Percentiles rank a stretch among this genome's conserved stretches.
Evolutionary conservation across 2,329 filamentous ascomycete species (phyloP).

Genomic region (Chaetomium sp.): DNA sequence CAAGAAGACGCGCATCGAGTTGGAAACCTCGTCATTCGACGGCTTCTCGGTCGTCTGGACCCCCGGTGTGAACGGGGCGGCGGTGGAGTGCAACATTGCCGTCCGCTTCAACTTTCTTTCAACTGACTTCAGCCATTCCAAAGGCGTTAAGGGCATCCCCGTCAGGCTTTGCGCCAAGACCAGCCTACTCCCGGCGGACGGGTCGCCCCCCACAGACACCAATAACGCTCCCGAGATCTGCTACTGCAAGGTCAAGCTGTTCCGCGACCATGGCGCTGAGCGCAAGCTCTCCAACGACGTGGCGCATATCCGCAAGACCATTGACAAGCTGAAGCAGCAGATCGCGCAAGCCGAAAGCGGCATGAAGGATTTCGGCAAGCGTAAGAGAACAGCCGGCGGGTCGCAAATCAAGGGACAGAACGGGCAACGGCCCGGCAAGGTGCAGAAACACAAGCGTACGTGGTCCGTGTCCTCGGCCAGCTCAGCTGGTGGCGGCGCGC

Average conservation of each 20-base stretch:
- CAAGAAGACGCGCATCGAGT: slow-evolving; percentile 67
- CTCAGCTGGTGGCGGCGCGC: slow-evolving; percentile 55
- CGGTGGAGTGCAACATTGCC: slow-evolving; percentile 77
- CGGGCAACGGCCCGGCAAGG: slow-evolving; percentile 72
- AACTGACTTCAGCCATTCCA: slow-evolving; percentile 98
- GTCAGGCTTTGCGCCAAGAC: slow-evolving; percentile 93
- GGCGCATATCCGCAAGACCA: slow-evolving; percentile 92
- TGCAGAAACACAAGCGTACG: slow-evolving; percentile 86
- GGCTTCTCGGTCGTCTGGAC: slow-evolving; percentile 92
- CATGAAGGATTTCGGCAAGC: slow-evolving; percentile 67
- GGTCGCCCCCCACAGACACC: slow-evolving; percentile 49
- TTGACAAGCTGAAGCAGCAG: slow-evolving; percentile 94
- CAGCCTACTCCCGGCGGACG: slow-evolving; percentile 60
- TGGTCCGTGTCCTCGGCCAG: slow-evolving; percentile 90
- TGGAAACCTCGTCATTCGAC: slow-evolving; percentile 83
- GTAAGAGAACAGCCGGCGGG: slow-evolving; percentile 57
- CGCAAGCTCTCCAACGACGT: slow-evolving; percentile 93
- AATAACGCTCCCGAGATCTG: slow-evolving; percentile 70
- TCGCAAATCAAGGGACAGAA: slow-evolving; percentile 49
- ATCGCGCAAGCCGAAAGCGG: slow-evolving; percentile 75
- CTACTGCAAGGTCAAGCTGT: slow-evolving; percentile 96
- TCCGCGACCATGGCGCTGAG: slow-evolving; percentile 93
- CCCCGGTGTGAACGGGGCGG: slow-evolving; percentile 64
- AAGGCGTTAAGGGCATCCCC: slow-evolving; percentile 96
- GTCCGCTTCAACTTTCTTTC: slow-evolving; percentile 98